Evolutionary conservation across 2,329 filamentous ascomycete genomes (phyloP).

Genomic region (Lasiodiplodia theobromae): DNA sequence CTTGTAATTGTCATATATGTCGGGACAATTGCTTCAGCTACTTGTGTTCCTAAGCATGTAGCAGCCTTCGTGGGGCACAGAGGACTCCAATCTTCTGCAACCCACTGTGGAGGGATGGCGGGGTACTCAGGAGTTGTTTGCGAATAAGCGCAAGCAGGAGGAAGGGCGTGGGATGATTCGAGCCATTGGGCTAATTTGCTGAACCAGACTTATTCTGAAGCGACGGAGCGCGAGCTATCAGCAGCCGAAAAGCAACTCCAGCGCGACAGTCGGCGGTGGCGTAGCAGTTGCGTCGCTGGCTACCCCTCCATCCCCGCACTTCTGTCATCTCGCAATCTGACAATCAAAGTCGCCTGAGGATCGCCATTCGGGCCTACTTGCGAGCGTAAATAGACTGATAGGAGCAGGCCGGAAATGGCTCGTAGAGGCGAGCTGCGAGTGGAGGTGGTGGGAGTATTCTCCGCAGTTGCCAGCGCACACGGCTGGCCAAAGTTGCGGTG

Average conservation of each 20-base stretch:
- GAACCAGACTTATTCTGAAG: neutral
- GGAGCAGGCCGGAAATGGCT: slow-evolving; percentile 6
- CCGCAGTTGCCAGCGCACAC: slow-evolving; percentile 26
- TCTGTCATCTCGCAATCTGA: slow-evolving; percentile 1
- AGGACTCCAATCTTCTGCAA: no score
- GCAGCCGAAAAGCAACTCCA: neutral
- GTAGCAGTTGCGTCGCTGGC: neutral
- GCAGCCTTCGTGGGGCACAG: no score
- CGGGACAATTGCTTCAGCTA: no score
- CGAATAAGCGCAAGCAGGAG: neutral
- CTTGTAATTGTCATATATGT: no score
- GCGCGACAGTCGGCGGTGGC: neutral
- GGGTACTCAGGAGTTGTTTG: neutral
- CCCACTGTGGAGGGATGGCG: neutral
- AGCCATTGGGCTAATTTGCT: neutral
- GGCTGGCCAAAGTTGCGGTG: slow-evolving; percentile 18
- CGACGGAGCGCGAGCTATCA: neutral
- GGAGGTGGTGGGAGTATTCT: slow-evolving; percentile 18
- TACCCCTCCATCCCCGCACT: slow-evolving; percentile 18
- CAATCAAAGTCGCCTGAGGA: slow-evolving; percentile 1
- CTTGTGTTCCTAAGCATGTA: no score
- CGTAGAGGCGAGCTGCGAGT: neutral
- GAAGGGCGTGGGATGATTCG: neutral
- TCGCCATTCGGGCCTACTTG: slow-evolving; percentile 8
- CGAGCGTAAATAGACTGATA: slow-evolving; percentile 10